These are phyloP conservation scores for Yamadazyma paraphyllophila DNA, from an alignment of 805 yeast species.

Conservation along the genomic window DNA sequence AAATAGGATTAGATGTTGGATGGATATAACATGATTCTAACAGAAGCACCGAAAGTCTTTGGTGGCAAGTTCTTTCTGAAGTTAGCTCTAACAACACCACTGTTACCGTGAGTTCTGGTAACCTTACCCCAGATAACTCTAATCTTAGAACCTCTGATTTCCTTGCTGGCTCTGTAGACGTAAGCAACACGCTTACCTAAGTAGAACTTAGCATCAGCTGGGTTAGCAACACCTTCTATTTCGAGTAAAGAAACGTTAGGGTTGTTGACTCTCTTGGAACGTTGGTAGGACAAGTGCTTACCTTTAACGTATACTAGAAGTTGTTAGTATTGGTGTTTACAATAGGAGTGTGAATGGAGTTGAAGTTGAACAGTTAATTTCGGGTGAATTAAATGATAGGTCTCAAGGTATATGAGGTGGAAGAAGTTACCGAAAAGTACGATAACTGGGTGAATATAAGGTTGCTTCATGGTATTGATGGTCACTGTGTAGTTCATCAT, in stretches of 20 bases:
- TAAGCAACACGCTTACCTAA: conserved; percentile 99
- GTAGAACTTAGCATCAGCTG: conserved; percentile 98
- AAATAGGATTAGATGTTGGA: conserved; percentile 81
- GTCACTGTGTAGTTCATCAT: too few species aligned
- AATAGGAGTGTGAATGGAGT: background rate
- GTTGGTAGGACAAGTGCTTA: conserved; percentile 99
- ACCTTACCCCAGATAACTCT: conserved; percentile 99
- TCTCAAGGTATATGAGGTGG: background rate
- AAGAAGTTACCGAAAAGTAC: too few species aligned
- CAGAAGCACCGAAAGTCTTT: conserved; percentile 99
- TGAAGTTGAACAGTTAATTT: background rate
- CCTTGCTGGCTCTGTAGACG: conserved; percentile 98
- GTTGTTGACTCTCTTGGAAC: conserved; percentile 97
- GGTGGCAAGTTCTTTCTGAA: conserved; percentile 99
- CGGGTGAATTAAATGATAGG: background rate
- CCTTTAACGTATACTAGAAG: conserved; percentile 96
- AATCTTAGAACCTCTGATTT: conserved; percentile 97
- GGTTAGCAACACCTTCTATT: conserved; percentile 90
- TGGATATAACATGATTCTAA: conserved; percentile 99
- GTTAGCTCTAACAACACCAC: conserved; percentile 97
- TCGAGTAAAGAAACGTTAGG: conserved; percentile 96
- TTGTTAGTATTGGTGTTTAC: conserved; percentile 29
- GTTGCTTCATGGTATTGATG: too few species aligned
- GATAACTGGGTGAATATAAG: too few species aligned
- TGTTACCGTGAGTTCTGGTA: conserved; percentile 98